Conservation (phyloP, 2,329 filamentous ascomycete genomes). For the Ustulina deusta region DNA sequence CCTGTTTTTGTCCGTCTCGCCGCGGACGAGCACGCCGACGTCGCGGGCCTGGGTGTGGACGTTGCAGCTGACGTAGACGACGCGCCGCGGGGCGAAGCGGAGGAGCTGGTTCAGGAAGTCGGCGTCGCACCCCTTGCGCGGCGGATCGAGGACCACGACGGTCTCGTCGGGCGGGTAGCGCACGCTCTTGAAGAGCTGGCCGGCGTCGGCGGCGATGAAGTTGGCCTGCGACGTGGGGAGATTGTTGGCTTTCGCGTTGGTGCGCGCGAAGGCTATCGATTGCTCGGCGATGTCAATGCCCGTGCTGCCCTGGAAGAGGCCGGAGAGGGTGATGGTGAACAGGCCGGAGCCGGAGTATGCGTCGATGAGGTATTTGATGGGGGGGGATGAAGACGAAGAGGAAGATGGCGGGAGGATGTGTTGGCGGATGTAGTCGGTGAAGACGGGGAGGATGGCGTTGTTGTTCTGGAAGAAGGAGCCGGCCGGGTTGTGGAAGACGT, state of each 20-base stretch:
- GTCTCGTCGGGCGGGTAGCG: constrained; percentile 82
- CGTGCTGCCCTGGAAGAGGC: constrained; percentile 83
- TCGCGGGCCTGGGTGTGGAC: constrained; percentile 97
- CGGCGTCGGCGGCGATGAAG: constrained; percentile 91
- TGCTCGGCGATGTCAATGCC: constrained; percentile 90
- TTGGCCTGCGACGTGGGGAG: constrained; percentile 75
- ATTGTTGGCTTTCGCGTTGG: constrained; percentile 82
- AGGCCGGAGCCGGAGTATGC: constrained; percentile 97
- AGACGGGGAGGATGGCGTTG: constrained; percentile 91
- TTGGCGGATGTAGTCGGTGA: constrained; percentile 87
- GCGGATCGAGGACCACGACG: constrained; percentile 95
- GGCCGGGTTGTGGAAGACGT: constrained; percentile 89
- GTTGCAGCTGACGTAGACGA: constrained; percentile 97
- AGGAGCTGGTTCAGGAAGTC: constrained; percentile 86
- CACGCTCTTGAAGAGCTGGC: constrained; percentile 82
- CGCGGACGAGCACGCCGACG: constrained; percentile 86
- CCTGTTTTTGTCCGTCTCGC: constrained; percentile 59
- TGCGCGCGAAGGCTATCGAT: constrained; percentile 81
- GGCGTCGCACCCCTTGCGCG: constrained; percentile 91
- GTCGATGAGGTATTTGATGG: constrained; percentile 83
- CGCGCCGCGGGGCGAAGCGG: constrained; percentile 78
- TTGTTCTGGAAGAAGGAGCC: constrained; percentile 99
- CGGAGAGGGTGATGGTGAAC: constrained; percentile 93
- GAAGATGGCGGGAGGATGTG: constrained; percentile 72
- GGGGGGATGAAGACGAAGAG: not conserved